phyloP scores from a whole-genome alignment of 805 yeast species.

The Pichia deserticola region DNA sequence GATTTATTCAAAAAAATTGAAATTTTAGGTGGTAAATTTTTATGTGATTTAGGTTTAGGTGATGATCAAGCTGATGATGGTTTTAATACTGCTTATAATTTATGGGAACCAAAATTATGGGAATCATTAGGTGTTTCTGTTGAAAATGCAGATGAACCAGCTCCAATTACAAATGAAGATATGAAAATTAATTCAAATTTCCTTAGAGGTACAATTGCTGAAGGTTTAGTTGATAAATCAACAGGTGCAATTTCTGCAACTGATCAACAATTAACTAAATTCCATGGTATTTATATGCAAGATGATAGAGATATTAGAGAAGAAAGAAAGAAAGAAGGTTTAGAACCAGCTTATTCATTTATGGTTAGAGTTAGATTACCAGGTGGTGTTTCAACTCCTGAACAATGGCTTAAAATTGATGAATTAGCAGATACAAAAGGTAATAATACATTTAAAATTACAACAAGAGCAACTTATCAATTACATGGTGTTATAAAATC shows the following conservation, averaged over 20 bases:
- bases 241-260: conserved; percentile 89
- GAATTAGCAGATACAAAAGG: conserved; percentile 75
- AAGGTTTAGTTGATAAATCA: conserved; percentile 69
- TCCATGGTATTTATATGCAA: conserved; percentile 98
- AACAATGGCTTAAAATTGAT: conserved; percentile 84
- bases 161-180: conserved; percentile 89
- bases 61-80: conserved; percentile 99
- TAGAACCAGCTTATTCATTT: conserved; percentile 94
- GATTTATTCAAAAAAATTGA: conserved; percentile 62
- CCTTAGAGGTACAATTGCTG: conserved; percentile 89
- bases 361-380: conserved; percentile 96
- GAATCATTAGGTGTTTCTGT: conserved; percentile 81
- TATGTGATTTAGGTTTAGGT: conserved; percentile 78
- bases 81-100: conserved; percentile 80
- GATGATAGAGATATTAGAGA: conserved; percentile 96
- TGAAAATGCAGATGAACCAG: conserved; percentile 85
- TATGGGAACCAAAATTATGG: conserved; percentile 85
- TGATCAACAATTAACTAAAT: conserved; percentile 91
- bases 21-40: conserved; percentile 64
- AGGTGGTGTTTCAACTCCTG: conserved; percentile 83
- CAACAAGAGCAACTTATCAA: conserved; percentile 96
- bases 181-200: conserved; percentile 82
- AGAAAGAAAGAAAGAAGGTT: conserved; percentile 81
- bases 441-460: conserved; percentile 87
- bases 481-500: conserved; percentile 90